Evolutionary conservation across 345 rosid species (phyloP), one percentile per base, ranked within the genome.

Genomic region (Sisymbrium irio): DNA sequence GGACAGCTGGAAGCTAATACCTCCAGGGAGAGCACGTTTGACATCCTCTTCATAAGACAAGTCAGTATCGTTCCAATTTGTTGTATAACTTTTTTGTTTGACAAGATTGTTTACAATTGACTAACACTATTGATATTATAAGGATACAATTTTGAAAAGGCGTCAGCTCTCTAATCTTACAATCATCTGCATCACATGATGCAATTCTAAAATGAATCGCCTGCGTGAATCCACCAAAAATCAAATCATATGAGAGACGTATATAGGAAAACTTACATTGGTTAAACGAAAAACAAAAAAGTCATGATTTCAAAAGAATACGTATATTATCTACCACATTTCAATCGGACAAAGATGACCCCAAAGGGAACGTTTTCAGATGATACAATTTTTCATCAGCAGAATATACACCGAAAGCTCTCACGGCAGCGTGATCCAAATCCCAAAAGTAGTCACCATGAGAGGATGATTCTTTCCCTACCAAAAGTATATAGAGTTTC

Each of bases 351-450:
- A 64, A 55, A 55, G 44, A 51, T 49, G 67, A 36, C 30, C 72
- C 67, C 60, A 71, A 55, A 33, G 46, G 33, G 18, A 54, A 44
- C 32, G 14, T 33, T 64, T 35, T 22, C 39, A 73, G 64, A 64
- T 55, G 57, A 65, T 25, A 56, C 30, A 56, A 45, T 1, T 27
- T 47, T 65, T 33, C 64, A 42, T 54, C 56, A 54, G 36, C 11
- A 54, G 28, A 64, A 73, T 64, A 44, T 73, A 73, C 65, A 35
- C n/a, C 37, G 72, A 65, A 55, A 57, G 60, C 72, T 57, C 41
- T 36, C 53, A 65, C 46, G 65, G 55, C 50, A 56, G 65, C 66
- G 55, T 46, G 71, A 73, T 65, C 65, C 20, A 55, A 45, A 36
- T 15, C 41, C 4, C 39, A 53, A 20, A 32, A 55, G 70, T 53